These are phyloP conservation scores for Coniella vitis DNA, from an alignment of 2,329 filamentous ascomycete genomes.

Conservation along the genomic window DNA sequence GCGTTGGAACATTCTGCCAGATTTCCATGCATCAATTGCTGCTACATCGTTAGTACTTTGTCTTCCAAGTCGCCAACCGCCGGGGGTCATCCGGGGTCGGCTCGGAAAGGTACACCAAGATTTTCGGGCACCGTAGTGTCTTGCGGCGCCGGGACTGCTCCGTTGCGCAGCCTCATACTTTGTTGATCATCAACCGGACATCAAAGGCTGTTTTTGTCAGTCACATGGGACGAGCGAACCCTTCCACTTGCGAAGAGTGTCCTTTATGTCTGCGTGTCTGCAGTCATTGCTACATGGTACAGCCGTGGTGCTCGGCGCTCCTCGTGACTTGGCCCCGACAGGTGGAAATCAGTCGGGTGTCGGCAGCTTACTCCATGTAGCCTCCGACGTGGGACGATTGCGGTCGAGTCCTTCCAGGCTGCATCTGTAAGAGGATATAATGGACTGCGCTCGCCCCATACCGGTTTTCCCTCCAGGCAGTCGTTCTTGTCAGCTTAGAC, in stretches of 20 bases:
- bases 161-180: too few relatives aligned
- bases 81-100: background rate
- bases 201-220: too few relatives aligned
- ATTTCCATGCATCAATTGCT: background rate
- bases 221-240: too few relatives aligned
- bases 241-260: too few relatives aligned
- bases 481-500: too few relatives aligned
- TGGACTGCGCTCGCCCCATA: too few relatives aligned
- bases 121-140: conserved; percentile 7
- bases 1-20: background rate
- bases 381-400: too few relatives aligned
- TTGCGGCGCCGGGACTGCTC: too few relatives aligned
- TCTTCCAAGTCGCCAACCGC: background rate
- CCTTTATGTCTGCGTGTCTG: background rate
- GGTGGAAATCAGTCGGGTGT: background rate
- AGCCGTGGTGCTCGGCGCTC: background rate
- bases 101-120: too few relatives aligned
- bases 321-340: background rate
- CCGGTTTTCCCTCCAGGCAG: background rate
- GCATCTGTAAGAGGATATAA: too few relatives aligned
- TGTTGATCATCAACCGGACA: too few relatives aligned
- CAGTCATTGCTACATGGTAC: background rate
- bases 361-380: background rate
- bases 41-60: background rate
- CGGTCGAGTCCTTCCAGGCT: too few relatives aligned